Evolutionary conservation across 2,329 filamentous ascomycete genomes (phyloP).

Genomic region (Zymoseptoria tritici): DNA sequence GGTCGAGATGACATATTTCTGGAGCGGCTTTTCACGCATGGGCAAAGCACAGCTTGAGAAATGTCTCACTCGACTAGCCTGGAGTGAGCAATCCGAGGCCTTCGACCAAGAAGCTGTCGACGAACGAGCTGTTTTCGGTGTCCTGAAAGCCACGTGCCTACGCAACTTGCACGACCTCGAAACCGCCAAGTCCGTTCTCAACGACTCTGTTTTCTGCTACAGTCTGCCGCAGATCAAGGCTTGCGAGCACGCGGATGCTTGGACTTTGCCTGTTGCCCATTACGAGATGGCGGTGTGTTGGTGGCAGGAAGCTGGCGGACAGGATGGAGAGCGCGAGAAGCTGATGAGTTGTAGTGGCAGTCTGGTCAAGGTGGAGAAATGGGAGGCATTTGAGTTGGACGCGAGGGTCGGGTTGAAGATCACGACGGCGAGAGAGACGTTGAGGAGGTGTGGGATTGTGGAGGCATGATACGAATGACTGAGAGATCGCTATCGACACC

Average conservation of each 20-base stretch:
- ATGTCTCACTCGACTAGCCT: constrained; percentile 57
- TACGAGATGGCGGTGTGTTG: constrained; percentile 80
- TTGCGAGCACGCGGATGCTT: constrained; percentile 54
- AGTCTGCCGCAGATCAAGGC: constrained; percentile 46
- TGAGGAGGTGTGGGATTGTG: constrained; percentile 34
- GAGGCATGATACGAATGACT: not conserved
- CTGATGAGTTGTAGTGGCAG: constrained; percentile 56
- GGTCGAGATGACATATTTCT: constrained; percentile 89
- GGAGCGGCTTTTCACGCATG: constrained; percentile 86
- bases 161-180: constrained; percentile 50
- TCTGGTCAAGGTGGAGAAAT: constrained; percentile 60
- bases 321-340: constrained; percentile 37
- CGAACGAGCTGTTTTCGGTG: constrained; percentile 56
- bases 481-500: too few species aligned
- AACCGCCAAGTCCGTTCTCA: constrained; percentile 59
- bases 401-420: constrained; percentile 65
- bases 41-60: constrained; percentile 53
- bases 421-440: constrained; percentile 59
- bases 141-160: constrained; percentile 60
- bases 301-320: constrained; percentile 58
- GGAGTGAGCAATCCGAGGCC: constrained; percentile 49
- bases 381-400: constrained; percentile 68
- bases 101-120: constrained; percentile 50
- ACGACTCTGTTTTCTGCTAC: constrained; percentile 55
- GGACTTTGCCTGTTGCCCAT: constrained; percentile 63